A percentile compares a stretch with the other conserved stretches of the same genome.
These are phyloP conservation scores for Pisolithus orientalis DNA, from an alignment of 768 basidiomycete genomes.

Conservation along the genomic window DNA sequence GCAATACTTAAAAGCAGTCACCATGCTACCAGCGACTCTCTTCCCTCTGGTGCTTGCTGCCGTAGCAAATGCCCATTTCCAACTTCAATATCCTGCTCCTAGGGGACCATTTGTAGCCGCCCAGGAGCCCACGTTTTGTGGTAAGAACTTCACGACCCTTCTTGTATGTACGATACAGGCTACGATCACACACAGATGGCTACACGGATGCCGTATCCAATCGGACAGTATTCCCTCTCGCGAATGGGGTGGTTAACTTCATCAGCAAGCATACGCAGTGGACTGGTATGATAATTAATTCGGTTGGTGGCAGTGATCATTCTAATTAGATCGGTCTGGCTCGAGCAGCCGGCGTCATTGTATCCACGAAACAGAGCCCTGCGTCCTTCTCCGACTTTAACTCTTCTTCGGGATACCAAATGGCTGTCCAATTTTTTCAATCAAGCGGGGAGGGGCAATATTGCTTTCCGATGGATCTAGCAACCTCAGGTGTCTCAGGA, in stretches of 20 bases:
- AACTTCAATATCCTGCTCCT: slow-evolving; percentile 67
- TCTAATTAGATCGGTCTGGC: slow-evolving; percentile 2
- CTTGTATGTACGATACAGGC: neutral
- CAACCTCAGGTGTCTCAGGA: slow-evolving; percentile 39
- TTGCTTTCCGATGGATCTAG: slow-evolving; percentile 66
- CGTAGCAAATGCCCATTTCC: slow-evolving; percentile 67
- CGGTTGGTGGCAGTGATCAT: neutral
- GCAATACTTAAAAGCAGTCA: neutral
- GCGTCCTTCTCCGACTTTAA: slow-evolving; percentile 62
- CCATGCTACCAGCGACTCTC: slow-evolving; percentile 32
- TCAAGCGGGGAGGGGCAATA: slow-evolving; percentile 50
- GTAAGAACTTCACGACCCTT: slow-evolving; percentile 30
- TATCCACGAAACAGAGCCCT: slow-evolving; percentile 53
- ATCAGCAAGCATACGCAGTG: slow-evolving; percentile 62
- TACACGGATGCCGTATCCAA: slow-evolving; percentile 45
- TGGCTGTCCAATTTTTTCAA: slow-evolving; percentile 43
- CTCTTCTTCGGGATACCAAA: slow-evolving; percentile 28
- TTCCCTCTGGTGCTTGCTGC: slow-evolving; percentile 34
- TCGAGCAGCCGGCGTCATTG: slow-evolving; percentile 41
- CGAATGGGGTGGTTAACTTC: slow-evolving; percentile 51
- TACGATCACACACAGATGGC: slow-evolving; percentile 43
- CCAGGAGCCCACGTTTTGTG: slow-evolving; percentile 60
- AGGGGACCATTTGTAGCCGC: slow-evolving; percentile 63
- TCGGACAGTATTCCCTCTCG: slow-evolving; percentile 66
- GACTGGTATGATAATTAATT: slow-evolving; percentile 35